Conservation (phyloP, 768 basidiomycete species). For the Calocybe cyanea region DNA sequence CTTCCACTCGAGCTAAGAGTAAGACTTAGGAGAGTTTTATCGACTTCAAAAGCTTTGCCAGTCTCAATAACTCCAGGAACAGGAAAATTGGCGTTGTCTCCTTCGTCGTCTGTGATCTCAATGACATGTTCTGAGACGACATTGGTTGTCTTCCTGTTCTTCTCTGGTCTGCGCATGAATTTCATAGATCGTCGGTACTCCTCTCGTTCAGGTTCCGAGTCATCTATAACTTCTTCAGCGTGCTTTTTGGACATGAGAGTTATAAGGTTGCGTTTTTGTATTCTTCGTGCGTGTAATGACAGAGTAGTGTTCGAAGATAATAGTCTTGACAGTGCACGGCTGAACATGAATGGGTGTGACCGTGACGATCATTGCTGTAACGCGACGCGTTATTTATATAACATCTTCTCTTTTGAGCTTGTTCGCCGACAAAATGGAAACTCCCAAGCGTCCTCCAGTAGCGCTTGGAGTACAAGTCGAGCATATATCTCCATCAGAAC, state of each 20-base stretch:
- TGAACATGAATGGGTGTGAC: slow-evolving; percentile 8
- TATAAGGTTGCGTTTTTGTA: not conserved
- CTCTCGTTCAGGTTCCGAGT: slow-evolving; percentile 72
- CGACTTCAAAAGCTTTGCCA: no score
- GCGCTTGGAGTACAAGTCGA: slow-evolving; percentile 32
- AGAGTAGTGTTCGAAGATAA: not conserved
- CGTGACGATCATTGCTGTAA: slow-evolving; percentile 10
- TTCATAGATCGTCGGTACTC: slow-evolving; percentile 23
- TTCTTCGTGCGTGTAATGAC: not conserved
- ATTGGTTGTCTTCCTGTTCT: not conserved
- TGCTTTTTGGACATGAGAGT: not conserved
- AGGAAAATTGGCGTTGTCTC: not conserved
- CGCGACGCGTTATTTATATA: slow-evolving; percentile 46
- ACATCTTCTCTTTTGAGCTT: not conserved
- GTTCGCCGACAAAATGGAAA: slow-evolving; percentile 22
- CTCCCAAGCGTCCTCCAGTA: slow-evolving; percentile 20
- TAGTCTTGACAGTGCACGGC: no score
- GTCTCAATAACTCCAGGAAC: not conserved
- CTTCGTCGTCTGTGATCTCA: slow-evolving; percentile 22
- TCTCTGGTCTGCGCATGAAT: slow-evolving; percentile 5
- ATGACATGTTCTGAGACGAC: slow-evolving; percentile 10
- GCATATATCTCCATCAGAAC: slow-evolving; percentile 55
- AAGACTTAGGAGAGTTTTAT: no score
- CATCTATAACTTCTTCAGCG: slow-evolving; percentile 47
- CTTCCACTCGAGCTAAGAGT: no score